Evolutionary conservation across 495 filamentous ascomycete genomes (phyloP), one percentile per base, ranked within the genome.

Genomic region (Trichoderma virens): DNA sequence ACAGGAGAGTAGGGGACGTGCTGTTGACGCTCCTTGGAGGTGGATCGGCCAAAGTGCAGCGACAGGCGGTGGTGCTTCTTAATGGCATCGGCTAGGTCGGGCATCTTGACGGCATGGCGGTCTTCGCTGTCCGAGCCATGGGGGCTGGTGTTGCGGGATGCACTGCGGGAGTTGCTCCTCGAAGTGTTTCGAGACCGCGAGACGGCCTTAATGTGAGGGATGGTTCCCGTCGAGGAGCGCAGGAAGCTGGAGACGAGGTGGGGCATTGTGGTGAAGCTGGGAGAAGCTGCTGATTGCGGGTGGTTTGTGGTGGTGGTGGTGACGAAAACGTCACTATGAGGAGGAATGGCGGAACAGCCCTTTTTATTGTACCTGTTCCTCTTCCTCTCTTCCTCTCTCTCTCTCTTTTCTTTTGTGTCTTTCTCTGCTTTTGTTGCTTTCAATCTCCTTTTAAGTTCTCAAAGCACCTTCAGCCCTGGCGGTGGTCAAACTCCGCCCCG

Each of bases 281-380:
- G 60, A 63, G 62, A 73, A 70, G 66, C 75, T 76, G 61, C 74
- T 67, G 39, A 65, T 70, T 18, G 65, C 72, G 41, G 75, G 69
- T 31, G 79, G 77, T 30, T 74, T 72, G 64, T 78, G 70, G 78
- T 65, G 59, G 59, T 39, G 54, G 59, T 61, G 30, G 59, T 61
- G 30, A 56, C 51, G 51, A 56, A 56, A 56, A 30, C 51, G 51
- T 56, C 51, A 13, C 41, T 45, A 83, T 82, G 63, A 78, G 73
- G 45, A 74, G 71, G 64, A 84, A 79, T 35, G n/a, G 25, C 76
- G 75, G 68, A 82, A 79, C 47, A 81, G 81, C 80, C 82, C 83
- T 30, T 62, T 39, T 20, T 51, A 18, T 25, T 30, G 43, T 11
- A 6, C 14, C 63, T 38, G 7, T 38, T 38, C 60, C 62, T 62